Evolutionary conservation across 495 filamentous ascomycete genomes (phyloP).

Genomic region (Aeminium ludgeri): DNA sequence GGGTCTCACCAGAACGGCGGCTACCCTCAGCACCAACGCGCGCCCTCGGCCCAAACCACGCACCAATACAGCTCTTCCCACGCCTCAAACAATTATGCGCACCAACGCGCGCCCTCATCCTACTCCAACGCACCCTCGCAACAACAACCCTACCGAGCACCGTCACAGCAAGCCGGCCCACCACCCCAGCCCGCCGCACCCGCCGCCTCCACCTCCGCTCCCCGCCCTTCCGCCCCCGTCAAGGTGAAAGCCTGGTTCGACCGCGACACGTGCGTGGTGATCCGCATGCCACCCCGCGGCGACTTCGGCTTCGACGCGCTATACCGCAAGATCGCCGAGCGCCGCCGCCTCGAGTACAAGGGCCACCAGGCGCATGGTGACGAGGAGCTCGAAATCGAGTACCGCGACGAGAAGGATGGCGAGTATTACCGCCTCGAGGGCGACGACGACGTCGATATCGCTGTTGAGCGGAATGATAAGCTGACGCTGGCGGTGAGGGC

Average conservation of each 20-base stretch:
- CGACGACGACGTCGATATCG: conserved; percentile 65
- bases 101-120: conserved; percentile 8
- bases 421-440: conserved; percentile 54
- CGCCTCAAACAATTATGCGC: not conserved
- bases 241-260: conserved; percentile 87
- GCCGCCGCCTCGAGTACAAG: conserved; percentile 23
- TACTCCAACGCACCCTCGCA: conserved; percentile 8
- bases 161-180: conserved; percentile 14
- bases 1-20: conserved; percentile 6
- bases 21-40: conserved; percentile 5
- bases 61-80: not conserved
- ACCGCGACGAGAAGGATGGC: conserved; percentile 70
- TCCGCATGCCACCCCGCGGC: conserved; percentile 51
- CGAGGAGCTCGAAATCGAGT: conserved; percentile 59
- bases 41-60: not conserved
- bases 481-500: conserved; percentile 59
- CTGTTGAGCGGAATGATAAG: conserved; percentile 70
- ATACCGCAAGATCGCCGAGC: conserved; percentile 51
- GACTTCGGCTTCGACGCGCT: conserved; percentile 50
- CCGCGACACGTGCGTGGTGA: conserved; percentile 75
- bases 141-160: conserved; percentile 28
- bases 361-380: conserved; percentile 19
- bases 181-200: not conserved
- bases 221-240: conserved; percentile 32
- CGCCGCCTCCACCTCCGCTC: conserved; percentile 7